A percentile compares a stretch with the other conserved stretches of the same genome.
phyloP scores from a whole-genome alignment of 345 rosid species.

The Abelmoschus esculentus region DNA sequence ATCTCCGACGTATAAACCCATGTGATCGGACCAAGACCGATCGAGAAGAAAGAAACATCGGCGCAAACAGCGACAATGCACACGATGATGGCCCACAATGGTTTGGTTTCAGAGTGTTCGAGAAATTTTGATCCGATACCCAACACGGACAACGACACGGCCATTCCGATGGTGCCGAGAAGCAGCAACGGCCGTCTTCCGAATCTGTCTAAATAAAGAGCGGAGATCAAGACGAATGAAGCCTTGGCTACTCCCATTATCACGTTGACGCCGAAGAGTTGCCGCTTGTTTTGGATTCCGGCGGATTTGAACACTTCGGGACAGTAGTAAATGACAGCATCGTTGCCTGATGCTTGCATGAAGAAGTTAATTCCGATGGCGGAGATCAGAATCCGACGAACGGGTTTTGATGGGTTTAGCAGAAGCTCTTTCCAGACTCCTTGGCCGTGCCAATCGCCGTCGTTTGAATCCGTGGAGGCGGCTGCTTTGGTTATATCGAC shows the following conservation, averaged over 20 bases:
- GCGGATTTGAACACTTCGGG: conserved; percentile 45
- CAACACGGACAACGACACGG: conserved; percentile 26
- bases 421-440: conserved; percentile 48
- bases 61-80: conserved; percentile 47
- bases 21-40: conserved; percentile 73
- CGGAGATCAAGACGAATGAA: conserved; percentile 30
- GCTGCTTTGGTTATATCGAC: conserved; percentile 32
- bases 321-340: conserved; percentile 53
- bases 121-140: conserved; percentile 26
- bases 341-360: conserved; percentile 59
- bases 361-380: conserved; percentile 56
- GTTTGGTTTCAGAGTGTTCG: conserved; percentile 19
- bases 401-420: conserved; percentile 26
- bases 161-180: conserved; percentile 6
- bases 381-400: conserved; percentile 25
- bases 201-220: conserved; percentile 32
- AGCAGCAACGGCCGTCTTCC: conserved; percentile 39
- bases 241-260: conserved; percentile 49
- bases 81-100: conserved; percentile 3
- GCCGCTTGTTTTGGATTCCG: conserved; percentile 27
- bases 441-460: conserved; percentile 19
- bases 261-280: conserved; percentile 38
- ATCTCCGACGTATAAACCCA: conserved; percentile 85
- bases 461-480: not conserved
- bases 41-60: conserved; percentile 59